Base-by-base conservation (phyloP, 2,329 filamentous ascomycete genomes). In the Malbranchea cinnamomea region DNA sequence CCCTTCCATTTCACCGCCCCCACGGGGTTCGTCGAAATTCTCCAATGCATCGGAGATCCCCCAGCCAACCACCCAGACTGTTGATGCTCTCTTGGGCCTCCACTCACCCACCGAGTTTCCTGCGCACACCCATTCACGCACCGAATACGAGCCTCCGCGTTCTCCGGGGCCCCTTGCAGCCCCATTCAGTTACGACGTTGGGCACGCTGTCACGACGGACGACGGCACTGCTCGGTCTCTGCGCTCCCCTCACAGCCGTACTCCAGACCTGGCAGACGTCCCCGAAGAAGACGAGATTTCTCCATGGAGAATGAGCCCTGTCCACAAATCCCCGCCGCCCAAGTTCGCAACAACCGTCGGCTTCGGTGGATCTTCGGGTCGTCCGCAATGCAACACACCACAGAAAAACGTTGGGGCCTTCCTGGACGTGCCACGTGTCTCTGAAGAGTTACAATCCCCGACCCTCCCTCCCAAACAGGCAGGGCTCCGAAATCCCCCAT, bases 221-320 rank as follows among this genome's bases (percentile, higher is more conserved):
- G 52, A 59, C 25, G 49, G 56, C 26, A 52, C 47, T 10, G 57
- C 59, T 4, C 44, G 52, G 12, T 48, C 49, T 16, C 41, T 53
- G 4, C 47, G 53, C 19, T 51, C 57, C 5, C 56, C 57, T 1
- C 55, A 60, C 27, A 57, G 44, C 30, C 49, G 50, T 21, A 45
- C 44, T n/a, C 49, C 48, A 27, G 54, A 58, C 14, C 41, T 63
- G 34, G 52, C 57, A 27, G 54, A 60, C 34, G 58, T 64, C 4
- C 58, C 56, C 1, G 59, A 63, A 38, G 59, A 63, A 36, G 54
- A 57, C 26, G 42, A 38, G n/a, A 45, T 44, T 5, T 40, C 45
- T 22, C 42, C 43, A 37, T 49, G 49, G 34, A 46, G n/a, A n/a
- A n/a, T n/a, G n/a, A n/a, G n/a, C n/a, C n/a, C n/a, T n/a, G n/a